A percentile compares a stretch with the other conserved stretches of the same genome.
Evolutionary conservation across 2,329 filamentous ascomycete species (phyloP).

Genomic region (Fusarium aywerte): DNA sequence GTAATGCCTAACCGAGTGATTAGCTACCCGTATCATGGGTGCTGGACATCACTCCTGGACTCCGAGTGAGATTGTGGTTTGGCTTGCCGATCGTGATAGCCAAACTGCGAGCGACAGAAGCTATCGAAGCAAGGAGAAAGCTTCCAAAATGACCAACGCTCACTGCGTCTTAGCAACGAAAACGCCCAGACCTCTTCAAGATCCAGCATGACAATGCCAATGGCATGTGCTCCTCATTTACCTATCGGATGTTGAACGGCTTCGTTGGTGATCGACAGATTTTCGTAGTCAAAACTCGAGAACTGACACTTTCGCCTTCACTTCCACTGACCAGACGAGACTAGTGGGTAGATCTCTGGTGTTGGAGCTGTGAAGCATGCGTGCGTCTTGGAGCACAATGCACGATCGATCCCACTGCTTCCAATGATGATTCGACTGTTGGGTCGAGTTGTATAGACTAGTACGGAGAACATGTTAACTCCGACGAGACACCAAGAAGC

Average conservation of each 20-base stretch:
- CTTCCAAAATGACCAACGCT: background rate
- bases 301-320: background rate
- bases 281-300: conserved; percentile 4
- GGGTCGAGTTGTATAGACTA: background rate
- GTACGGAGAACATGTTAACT: background rate
- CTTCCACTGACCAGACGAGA: background rate
- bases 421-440: conserved; percentile 1
- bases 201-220: background rate
- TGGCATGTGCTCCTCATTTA: conserved; percentile 7
- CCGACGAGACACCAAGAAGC: background rate
- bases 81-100: conserved; percentile 16
- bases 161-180: background rate
- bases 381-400: background rate
- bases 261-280: conserved; percentile 28
- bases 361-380: background rate
- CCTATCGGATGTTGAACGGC: conserved; percentile 2
- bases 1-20: conserved; percentile 17
- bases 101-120: background rate
- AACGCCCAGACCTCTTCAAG: background rate
- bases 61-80: conserved; percentile 1
- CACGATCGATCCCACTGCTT: background rate
- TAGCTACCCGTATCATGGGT: background rate
- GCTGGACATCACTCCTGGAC: background rate
- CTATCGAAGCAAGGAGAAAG: conserved; percentile 1
- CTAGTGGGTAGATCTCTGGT: conserved; percentile 18